These are phyloP conservation scores for Colletotrichum costaricense DNA, from an alignment of 2,329 filamentous ascomycete species.

Conservation along the genomic window DNA sequence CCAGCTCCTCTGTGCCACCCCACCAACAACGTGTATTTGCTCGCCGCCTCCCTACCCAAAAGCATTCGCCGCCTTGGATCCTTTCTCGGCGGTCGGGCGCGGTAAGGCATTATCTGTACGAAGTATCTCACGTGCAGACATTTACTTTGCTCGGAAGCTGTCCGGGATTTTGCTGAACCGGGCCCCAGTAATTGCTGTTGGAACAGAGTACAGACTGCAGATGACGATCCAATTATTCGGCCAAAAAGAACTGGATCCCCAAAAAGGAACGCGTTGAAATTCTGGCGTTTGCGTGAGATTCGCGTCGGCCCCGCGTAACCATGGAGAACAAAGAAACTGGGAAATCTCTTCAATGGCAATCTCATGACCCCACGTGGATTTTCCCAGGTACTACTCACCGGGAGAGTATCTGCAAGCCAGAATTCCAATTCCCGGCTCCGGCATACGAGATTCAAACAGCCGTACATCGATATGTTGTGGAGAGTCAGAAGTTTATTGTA, in stretches of 20 bases:
- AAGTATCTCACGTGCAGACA: not conserved
- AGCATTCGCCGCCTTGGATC: not conserved
- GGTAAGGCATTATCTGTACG: not conserved
- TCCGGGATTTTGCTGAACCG: not conserved
- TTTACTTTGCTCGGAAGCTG: not conserved
- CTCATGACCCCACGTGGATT: not conserved
- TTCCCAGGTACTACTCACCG: not conserved
- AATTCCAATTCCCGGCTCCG: not conserved
- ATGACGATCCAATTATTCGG: not conserved
- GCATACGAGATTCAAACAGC: not conserved
- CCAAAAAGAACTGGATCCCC: not conserved
- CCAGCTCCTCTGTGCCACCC: not conserved
- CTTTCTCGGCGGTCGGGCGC: not conserved
- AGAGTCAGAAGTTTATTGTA: not conserved
- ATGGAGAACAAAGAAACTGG: not conserved
- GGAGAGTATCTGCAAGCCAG: not conserved
- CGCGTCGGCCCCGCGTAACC: not conserved
- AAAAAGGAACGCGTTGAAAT: not conserved
- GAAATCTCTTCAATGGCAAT: not conserved
- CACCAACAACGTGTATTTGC: not conserved
- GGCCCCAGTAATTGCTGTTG: not conserved
- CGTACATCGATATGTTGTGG: not conserved
- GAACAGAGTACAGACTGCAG: not conserved
- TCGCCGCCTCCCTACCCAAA: not conserved
- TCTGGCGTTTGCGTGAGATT: not conserved